Evolutionary conservation across 352 stramenopile genomes (phyloP).

Genomic region (Phytophthora lateralis): DNA sequence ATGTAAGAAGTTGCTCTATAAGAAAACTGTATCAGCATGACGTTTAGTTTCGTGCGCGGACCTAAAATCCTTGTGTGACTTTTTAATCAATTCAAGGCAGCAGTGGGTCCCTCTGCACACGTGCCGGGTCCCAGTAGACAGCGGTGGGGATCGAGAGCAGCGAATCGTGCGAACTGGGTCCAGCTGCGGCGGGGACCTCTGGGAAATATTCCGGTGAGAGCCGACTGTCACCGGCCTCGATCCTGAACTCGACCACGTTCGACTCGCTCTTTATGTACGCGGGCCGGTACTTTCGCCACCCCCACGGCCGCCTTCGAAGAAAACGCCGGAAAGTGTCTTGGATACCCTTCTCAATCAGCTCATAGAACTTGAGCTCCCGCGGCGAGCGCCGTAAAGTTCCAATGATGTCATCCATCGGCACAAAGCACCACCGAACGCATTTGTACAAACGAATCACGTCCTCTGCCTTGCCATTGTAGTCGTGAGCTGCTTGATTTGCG

Average conservation of each 20-base stretch:
- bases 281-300: constrained; percentile 35
- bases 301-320: constrained; percentile 31
- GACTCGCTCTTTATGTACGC: constrained; percentile 41
- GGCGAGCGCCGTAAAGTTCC: constrained; percentile 43
- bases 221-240: constrained; percentile 55
- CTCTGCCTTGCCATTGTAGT: constrained; percentile 39
- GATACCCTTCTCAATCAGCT: constrained; percentile 49
- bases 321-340: constrained; percentile 38
- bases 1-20: too few relatives aligned
- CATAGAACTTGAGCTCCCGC: constrained; percentile 60
- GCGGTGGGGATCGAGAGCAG: constrained; percentile 15
- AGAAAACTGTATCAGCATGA: too few relatives aligned
- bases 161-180: constrained; percentile 15
- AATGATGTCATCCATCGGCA: constrained; percentile 65
- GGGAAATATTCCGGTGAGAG: constrained; percentile 34
- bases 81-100: too few relatives aligned
- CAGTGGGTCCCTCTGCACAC: neutral
- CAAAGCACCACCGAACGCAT: constrained; percentile 73
- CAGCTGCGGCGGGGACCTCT: neutral
- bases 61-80: too few relatives aligned
- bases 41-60: too few relatives aligned
- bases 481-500: constrained; percentile 7
- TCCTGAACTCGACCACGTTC: constrained; percentile 63
- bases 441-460: constrained; percentile 57
- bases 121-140: constrained; percentile 4